Conservation (phyloP, 352 stramenopile species). For the Elongisporangium senticosum region DNA sequence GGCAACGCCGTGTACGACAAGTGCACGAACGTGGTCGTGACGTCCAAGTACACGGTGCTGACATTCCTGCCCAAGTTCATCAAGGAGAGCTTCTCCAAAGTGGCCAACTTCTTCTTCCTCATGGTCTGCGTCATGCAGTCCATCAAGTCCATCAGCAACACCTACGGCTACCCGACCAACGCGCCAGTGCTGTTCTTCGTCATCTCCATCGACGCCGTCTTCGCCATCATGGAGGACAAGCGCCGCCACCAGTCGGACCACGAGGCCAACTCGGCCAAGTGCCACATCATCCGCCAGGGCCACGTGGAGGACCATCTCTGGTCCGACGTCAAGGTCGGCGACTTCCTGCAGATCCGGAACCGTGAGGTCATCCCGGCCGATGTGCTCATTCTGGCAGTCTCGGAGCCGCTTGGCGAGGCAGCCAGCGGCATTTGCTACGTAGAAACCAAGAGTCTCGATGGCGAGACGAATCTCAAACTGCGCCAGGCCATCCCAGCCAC, state of each 20-base stretch:
- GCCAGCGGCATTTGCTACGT: conserved; percentile 86
- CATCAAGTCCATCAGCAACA: conserved; percentile 79
- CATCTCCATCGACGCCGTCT: conserved; percentile 87
- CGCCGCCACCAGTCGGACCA: conserved; percentile 74
- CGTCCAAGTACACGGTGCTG: conserved; percentile 86
- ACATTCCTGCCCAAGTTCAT: conserved; percentile 89
- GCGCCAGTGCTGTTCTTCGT: conserved; percentile 84
- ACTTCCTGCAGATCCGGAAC: conserved; percentile 76
- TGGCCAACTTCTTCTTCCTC: conserved; percentile 93
- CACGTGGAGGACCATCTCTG: conserved; percentile 70
- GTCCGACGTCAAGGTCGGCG: conserved; percentile 81
- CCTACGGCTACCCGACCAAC: conserved; percentile 76
- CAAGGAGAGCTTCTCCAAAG: conserved; percentile 82
- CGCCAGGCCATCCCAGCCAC: conserved; percentile 65
- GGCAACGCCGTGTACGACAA: conserved; percentile 64
- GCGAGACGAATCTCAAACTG: conserved; percentile 92
- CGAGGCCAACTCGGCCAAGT: conserved; percentile 72
- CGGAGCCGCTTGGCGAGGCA: conserved; percentile 57
- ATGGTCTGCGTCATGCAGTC: conserved; percentile 87
- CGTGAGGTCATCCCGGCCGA: conserved; percentile 82
- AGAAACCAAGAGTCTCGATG: conserved; percentile 89
- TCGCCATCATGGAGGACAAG: conserved; percentile 85
- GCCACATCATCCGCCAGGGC: conserved; percentile 64
- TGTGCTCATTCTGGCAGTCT: conserved; percentile 72
- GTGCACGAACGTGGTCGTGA: conserved; percentile 81